Conservation (phyloP, 345 rosid species). For the Chamaenerion angustifolium region DNA sequence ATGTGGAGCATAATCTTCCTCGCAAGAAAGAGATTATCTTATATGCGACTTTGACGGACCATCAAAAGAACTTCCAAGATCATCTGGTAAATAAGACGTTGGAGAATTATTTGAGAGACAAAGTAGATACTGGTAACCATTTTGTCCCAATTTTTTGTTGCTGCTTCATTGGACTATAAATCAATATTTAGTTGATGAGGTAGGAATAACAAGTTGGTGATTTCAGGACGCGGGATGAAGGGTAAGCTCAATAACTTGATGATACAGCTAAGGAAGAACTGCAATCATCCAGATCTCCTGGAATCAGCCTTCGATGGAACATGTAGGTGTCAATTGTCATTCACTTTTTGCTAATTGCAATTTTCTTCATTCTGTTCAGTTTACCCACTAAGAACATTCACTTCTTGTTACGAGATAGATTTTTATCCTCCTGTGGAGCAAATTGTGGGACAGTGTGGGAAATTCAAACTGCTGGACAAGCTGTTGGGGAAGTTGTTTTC, state of each 20-base stretch:
- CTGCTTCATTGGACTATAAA: neutral
- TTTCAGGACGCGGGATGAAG: constrained; percentile 37
- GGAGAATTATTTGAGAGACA: constrained; percentile 44
- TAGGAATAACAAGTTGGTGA: neutral
- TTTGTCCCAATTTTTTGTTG: neutral
- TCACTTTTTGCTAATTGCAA: neutral
- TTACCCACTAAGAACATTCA: constrained; percentile 2
- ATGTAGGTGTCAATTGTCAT: constrained; percentile 38
- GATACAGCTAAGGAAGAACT: constrained; percentile 85
- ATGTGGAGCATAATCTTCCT: constrained; percentile 84
- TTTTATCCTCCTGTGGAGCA: constrained; percentile 70
- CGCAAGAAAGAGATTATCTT: constrained; percentile 84
- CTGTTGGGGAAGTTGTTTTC: constrained; percentile 50
- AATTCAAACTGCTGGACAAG: constrained; percentile 68
- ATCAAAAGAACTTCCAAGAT: constrained; percentile 79
- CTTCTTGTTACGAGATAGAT: constrained; percentile 23
- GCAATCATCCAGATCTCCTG: constrained; percentile 95
- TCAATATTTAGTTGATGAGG: no score
- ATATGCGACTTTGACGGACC: constrained; percentile 74
- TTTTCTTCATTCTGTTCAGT: constrained; percentile 1
- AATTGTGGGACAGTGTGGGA: constrained; percentile 83
- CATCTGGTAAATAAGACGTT: constrained; percentile 66
- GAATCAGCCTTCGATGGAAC: constrained; percentile 56
- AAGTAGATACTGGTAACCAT: constrained; percentile 27
- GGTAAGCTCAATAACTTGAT: constrained; percentile 67